Evolutionary conservation across 1,284 basidiomycete genomes (phyloP).

Genomic region (Xerocomus amazonicus): DNA sequence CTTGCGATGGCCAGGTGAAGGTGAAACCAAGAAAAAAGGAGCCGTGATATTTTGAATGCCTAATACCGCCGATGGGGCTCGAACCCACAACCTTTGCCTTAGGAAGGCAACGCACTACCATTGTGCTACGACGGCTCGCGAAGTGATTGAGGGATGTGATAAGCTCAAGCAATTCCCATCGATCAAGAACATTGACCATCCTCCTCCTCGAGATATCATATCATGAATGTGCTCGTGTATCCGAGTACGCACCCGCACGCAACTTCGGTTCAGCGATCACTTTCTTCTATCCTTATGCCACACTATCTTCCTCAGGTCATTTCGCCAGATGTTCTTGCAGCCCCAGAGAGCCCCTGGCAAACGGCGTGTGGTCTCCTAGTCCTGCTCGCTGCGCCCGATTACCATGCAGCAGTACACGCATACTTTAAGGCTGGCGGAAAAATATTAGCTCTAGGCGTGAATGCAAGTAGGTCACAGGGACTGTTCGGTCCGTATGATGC

Average conservation of each 20-base stretch:
- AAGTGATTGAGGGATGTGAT: no score
- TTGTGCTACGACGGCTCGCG: slow-evolving; percentile 38
- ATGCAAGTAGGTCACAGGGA: slow-evolving; percentile 25
- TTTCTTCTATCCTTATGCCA: slow-evolving; percentile 61
- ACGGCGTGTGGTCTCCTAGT: slow-evolving; percentile 73
- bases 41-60: slow-evolving; percentile 19
- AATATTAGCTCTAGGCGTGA: slow-evolving; percentile 65
- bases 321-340: slow-evolving; percentile 50
- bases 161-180: not conserved
- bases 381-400: slow-evolving; percentile 57
- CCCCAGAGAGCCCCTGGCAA: slow-evolving; percentile 66
- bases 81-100: slow-evolving; percentile 40
- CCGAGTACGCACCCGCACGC: slow-evolving; percentile 65
- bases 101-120: slow-evolving; percentile 40
- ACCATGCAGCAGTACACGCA: slow-evolving; percentile 48
- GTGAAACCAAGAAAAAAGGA: slow-evolving; percentile 18
- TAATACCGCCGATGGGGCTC: slow-evolving; percentile 39
- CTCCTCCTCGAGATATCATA: not conserved
- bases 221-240: slow-evolving; percentile 81
- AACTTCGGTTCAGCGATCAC: slow-evolving; percentile 50
- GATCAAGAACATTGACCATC: not conserved
- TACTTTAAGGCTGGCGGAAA: slow-evolving; percentile 71
- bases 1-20: not conserved
- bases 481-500: slow-evolving; percentile 20
- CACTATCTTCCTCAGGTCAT: slow-evolving; percentile 78